Percentiles rank a stretch among this genome's conserved stretches.
phyloP scores from a whole-genome alignment of 345 rosid species.

The Gynandropsis gynandra region DNA sequence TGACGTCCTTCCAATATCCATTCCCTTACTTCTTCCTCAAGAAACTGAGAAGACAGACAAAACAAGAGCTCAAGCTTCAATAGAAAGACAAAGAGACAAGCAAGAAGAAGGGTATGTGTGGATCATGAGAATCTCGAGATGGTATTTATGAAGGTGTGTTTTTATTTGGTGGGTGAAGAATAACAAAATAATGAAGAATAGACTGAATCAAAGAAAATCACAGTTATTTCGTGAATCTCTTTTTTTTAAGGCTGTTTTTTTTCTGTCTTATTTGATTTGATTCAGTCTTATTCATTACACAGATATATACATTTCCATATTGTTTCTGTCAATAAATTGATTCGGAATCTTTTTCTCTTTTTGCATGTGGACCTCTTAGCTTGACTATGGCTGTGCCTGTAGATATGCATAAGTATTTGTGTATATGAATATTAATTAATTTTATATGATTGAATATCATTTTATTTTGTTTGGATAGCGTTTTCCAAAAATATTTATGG shows the following conservation, averaged over 20 bases:
- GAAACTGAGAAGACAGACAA: slow-evolving; percentile 14
- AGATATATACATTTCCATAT: slow-evolving; percentile 13
- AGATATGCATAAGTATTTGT: too few relatives aligned
- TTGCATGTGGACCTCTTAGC: too few relatives aligned
- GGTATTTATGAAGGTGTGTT: slow-evolving; percentile 25
- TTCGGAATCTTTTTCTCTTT: background rate
- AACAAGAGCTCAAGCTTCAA: slow-evolving; percentile 25
- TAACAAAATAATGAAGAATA: slow-evolving; percentile 18
- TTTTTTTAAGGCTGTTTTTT: slow-evolving; percentile 28
- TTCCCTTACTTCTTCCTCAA: slow-evolving; percentile 14
- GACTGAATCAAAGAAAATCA: slow-evolving; percentile 41
- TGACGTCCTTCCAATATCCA: slow-evolving; percentile 27
- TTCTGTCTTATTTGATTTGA: slow-evolving; percentile 23
- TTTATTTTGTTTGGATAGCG: too few relatives aligned
- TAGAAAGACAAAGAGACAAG: slow-evolving; percentile 28
- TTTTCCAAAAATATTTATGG: too few relatives aligned
- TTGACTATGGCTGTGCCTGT: too few relatives aligned
- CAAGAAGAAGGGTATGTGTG: slow-evolving; percentile 14
- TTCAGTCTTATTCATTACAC: slow-evolving; percentile 30
- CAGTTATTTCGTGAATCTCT: slow-evolving; percentile 61
- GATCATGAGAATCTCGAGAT: slow-evolving; percentile 31
- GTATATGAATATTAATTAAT: too few relatives aligned
- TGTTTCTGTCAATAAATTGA: background rate
- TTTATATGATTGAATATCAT: too few relatives aligned
- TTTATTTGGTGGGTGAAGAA: slow-evolving; percentile 9